Evolutionary conservation across 1,284 basidiomycete species (phyloP).

Genomic region (Leucoagaricus sp.): DNA sequence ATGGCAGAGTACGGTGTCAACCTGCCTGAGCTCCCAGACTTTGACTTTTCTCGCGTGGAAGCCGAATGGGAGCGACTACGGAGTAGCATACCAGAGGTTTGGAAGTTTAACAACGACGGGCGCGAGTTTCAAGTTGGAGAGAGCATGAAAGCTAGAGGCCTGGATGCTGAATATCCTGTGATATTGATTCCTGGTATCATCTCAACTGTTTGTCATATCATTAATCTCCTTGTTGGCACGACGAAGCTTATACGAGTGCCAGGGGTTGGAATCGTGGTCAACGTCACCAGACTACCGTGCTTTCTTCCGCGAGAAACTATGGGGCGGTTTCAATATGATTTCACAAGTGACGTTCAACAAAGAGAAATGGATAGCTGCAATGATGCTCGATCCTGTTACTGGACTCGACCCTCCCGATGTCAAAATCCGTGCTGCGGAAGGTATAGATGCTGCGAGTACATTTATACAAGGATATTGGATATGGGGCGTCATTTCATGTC

Average conservation of each 20-base stretch:
- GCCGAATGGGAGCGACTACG: constrained; percentile 68
- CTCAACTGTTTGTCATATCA: constrained; percentile 55
- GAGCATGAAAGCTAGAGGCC: constrained; percentile 62
- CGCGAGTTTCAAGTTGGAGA: constrained; percentile 87
- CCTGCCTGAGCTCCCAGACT: constrained; percentile 55
- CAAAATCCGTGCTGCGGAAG: constrained; percentile 92
- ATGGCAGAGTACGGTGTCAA: constrained; percentile 60
- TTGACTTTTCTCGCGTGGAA: constrained; percentile 68
- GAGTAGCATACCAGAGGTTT: constrained; percentile 68
- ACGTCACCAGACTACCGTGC: constrained; percentile 75
- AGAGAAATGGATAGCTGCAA: constrained; percentile 83
- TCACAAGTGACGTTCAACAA: constrained; percentile 82
- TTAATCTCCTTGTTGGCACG: not conserved
- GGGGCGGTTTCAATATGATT: constrained; percentile 88
- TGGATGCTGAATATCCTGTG: constrained; percentile 77
- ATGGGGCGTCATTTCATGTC: constrained; percentile 56
- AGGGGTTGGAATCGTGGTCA: constrained; percentile 87
- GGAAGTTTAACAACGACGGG: constrained; percentile 81
- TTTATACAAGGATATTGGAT: constrained; percentile 97
- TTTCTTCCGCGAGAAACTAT: constrained; percentile 84
- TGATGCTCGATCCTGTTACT: constrained; percentile 90
- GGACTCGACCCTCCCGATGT: constrained; percentile 91
- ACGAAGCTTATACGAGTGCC: constrained; percentile 4
- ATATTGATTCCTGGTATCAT: constrained; percentile 82
- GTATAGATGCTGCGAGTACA: constrained; percentile 85